These are phyloP conservation scores for Clavaria fumosa DNA, from an alignment of 768 basidiomycete genomes.

Conservation along the genomic window DNA sequence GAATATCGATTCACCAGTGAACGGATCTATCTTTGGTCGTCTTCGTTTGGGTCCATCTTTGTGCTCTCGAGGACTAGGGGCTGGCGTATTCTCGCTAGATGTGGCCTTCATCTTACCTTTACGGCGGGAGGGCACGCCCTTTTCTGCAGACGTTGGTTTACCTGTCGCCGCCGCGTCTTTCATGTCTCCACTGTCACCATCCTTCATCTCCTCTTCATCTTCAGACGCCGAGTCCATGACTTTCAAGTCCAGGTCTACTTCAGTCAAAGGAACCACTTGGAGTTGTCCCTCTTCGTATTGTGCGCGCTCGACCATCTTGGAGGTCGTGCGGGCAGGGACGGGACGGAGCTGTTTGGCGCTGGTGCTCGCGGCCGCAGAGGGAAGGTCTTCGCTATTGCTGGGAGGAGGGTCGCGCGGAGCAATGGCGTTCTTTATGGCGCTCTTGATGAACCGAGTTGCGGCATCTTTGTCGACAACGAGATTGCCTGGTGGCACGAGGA, in stretches of 20 bases:
- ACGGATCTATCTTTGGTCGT: slow-evolving; percentile 45
- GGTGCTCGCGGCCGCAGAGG: slow-evolving; percentile 9
- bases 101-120: slow-evolving; percentile 25
- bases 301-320: slow-evolving; percentile 58
- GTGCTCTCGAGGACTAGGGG: slow-evolving; percentile 1
- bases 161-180: neutral
- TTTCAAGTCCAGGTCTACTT: slow-evolving; percentile 27
- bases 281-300: slow-evolving; percentile 43
- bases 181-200: slow-evolving; percentile 2
- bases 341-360: slow-evolving; percentile 8
- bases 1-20: slow-evolving; percentile 34
- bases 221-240: too few relatives aligned
- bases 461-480: slow-evolving; percentile 61
- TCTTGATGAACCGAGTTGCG: slow-evolving; percentile 70
- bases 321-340: slow-evolving; percentile 43
- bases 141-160: slow-evolving; percentile 1
- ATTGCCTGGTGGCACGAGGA: slow-evolving; percentile 18
- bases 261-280: slow-evolving; percentile 28
- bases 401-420: slow-evolving; percentile 27
- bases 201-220: slow-evolving; percentile 13
- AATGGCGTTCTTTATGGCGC: slow-evolving; percentile 65
- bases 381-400: slow-evolving; percentile 22
- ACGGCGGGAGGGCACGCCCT: slow-evolving; percentile 6
- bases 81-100: slow-evolving; percentile 11
- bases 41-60: slow-evolving; percentile 27